Evolutionary conservation across 257 asterid genomes (phyloP).

Genomic region (Solanum medicagineum): DNA sequence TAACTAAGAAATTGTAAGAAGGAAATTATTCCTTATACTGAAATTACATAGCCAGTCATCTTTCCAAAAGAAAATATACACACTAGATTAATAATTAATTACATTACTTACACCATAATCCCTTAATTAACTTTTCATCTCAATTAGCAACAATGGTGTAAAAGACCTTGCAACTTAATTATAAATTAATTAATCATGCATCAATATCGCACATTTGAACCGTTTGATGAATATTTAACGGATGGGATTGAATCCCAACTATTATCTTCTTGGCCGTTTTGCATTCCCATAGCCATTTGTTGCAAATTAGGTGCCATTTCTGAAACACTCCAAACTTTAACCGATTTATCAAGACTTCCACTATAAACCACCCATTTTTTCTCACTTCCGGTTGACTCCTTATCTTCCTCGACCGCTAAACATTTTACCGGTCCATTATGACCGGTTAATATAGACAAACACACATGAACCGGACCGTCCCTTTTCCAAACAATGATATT

Average conservation of each 20-base stretch:
- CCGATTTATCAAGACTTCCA: constrained; percentile 75
- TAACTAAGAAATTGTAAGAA: not conserved
- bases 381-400: constrained; percentile 19
- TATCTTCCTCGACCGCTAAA: constrained; percentile 46
- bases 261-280: constrained; percentile 2
- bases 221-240: constrained; percentile 26
- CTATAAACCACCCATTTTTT: constrained; percentile 62
- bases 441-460: constrained; percentile 59
- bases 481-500: constrained; percentile 70
- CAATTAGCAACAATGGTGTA: not conserved
- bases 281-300: constrained; percentile 8
- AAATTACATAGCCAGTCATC: not conserved
- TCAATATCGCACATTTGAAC: not conserved
- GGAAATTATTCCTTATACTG: not conserved
- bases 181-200: not conserved
- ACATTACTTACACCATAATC: not conserved
- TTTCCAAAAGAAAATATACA: not conserved
- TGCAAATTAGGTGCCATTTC: constrained; percentile 49
- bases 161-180: not conserved
- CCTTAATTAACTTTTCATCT: not conserved
- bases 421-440: constrained; percentile 89
- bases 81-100: not conserved
- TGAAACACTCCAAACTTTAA: constrained; percentile 74
- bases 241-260: constrained; percentile 55
- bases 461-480: constrained; percentile 41